Evolutionary conservation across 768 basidiomycete species (phyloP), one percentile per base, ranked within the genome.

Genomic region (Suillus sp.): DNA sequence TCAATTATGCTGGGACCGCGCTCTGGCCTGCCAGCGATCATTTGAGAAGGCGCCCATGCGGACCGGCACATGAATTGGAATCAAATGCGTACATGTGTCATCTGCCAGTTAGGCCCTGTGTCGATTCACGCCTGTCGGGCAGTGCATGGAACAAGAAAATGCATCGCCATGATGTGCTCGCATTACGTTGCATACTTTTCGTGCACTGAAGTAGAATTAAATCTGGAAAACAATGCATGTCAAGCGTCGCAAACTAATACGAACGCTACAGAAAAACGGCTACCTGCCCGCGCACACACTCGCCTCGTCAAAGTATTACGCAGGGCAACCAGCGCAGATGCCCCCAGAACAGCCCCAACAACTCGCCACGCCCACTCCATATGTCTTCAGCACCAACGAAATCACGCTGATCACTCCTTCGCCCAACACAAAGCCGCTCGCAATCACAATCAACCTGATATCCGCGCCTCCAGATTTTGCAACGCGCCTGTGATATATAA

Each of bases 341-440:
- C 89, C 89, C 67, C 87, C 87, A 4, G 81, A 78, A 74, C 96
- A 99, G 14, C 96, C 96, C 84, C 86, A 90, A 73, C 96, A 99
- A 70, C 92, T 96, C 20, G 79, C 77, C 9, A 87, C 86, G 8
- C 88, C 90, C 5, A 93, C 78, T 3, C 93, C 95, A 38, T 83
- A 82, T 37, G 88, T 92, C 65, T 87, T 86, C 64, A 97, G 75
- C 8, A 88, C 68, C 55, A 99, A 79, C 16, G 91, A 86, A 34
- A 95, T 75, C 53, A 99, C 83, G 71, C 95, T 95, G 47, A 92
- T 80, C 38, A 97, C 88, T 2, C 96, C 96, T 73, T 99, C 96
- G 22, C 96, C 96, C 20, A 99, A 80, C 30, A 99, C 96, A 73
- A 99, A 97, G 3, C 96, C 96, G 74, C 92, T 94, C 8, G 96